phyloP scores from a whole-genome alignment of 345 rosid species.

The Kernera saxatilis region DNA sequence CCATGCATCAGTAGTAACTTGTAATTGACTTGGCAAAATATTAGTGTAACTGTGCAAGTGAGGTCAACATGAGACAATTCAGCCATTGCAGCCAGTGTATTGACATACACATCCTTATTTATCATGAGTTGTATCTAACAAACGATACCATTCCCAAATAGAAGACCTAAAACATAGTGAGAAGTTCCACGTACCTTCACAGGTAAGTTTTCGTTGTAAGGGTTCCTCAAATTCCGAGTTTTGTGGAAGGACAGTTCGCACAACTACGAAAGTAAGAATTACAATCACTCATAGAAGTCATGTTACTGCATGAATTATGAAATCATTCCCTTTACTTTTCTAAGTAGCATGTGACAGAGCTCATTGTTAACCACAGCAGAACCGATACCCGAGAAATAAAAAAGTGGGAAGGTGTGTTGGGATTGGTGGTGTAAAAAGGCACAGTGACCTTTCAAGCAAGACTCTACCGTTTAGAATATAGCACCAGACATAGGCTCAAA shows the following conservation, averaged over 20 bases:
- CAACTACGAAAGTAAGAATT: slow-evolving; percentile 50
- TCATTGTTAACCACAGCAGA: slow-evolving; percentile 7
- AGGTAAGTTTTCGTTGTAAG: slow-evolving; percentile 93
- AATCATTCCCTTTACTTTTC: not conserved
- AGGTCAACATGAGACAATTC: not conserved
- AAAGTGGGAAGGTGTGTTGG: not conserved
- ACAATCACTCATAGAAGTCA: slow-evolving; percentile 19
- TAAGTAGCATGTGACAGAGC: not conserved
- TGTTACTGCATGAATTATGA: not conserved
- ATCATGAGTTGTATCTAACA: not conserved
- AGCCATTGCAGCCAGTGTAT: not conserved
- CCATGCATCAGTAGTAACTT: slow-evolving; percentile 4
- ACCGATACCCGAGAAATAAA: not conserved
- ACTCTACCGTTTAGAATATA: not conserved
- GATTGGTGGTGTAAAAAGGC: not conserved
- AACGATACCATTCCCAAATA: not conserved
- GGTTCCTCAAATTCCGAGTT: slow-evolving; percentile 90
- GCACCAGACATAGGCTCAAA: not conserved
- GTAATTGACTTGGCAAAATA: not conserved
- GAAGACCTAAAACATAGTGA: not conserved
- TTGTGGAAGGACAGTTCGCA: slow-evolving; percentile 95
- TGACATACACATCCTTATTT: not conserved
- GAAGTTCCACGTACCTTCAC: slow-evolving; percentile 66
- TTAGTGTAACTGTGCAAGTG: not conserved
- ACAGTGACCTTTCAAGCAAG: not conserved